Percentiles rank a stretch among this genome's conserved stretches.
These are phyloP conservation scores for Strobilomyces dryophilus DNA, from an alignment of 768 basidiomycete species.

Conservation along the genomic window DNA sequence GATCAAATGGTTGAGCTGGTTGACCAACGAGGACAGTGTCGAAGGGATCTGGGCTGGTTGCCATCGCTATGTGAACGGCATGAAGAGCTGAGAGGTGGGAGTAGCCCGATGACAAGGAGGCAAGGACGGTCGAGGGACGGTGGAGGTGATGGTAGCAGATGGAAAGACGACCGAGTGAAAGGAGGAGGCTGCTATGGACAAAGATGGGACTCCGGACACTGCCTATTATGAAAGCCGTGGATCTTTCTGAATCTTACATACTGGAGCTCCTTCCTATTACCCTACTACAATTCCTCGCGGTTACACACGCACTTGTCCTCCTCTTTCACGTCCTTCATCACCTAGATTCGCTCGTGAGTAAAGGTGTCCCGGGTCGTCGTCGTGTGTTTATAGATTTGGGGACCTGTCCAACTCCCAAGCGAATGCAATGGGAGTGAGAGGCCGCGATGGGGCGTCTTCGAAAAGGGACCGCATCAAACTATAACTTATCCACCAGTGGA, in stretches of 20 bases:
- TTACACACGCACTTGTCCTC: conserved; percentile 45
- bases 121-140: conserved; percentile 24
- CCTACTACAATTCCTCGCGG: conserved; percentile 16
- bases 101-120: conserved; percentile 9
- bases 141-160: conserved; percentile 17
- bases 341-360: conserved; percentile 33
- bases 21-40: conserved; percentile 34
- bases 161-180: conserved; percentile 16
- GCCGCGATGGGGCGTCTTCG: conserved; percentile 31
- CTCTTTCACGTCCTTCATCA: conserved; percentile 47
- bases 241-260: conserved; percentile 10
- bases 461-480: conserved; percentile 35
- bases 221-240: conserved; percentile 16
- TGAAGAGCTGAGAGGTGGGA: conserved; percentile 16
- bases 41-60: conserved; percentile 22
- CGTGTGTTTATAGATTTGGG: conserved; percentile 24
- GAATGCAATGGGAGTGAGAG: conserved; percentile 22
- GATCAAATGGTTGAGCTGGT: conserved; percentile 34
- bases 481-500: conserved; percentile 14
- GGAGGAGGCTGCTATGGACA: conserved; percentile 14
- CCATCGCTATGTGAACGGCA: conserved; percentile 27
- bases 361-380: conserved; percentile 25
- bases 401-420: conserved; percentile 20
- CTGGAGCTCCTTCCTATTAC: conserved; percentile 7
- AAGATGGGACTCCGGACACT: conserved; percentile 28